Evolutionary conservation across 768 basidiomycete genomes (phyloP), one percentile per base, ranked within the genome.

Genomic region (Suillus alpinus): DNA sequence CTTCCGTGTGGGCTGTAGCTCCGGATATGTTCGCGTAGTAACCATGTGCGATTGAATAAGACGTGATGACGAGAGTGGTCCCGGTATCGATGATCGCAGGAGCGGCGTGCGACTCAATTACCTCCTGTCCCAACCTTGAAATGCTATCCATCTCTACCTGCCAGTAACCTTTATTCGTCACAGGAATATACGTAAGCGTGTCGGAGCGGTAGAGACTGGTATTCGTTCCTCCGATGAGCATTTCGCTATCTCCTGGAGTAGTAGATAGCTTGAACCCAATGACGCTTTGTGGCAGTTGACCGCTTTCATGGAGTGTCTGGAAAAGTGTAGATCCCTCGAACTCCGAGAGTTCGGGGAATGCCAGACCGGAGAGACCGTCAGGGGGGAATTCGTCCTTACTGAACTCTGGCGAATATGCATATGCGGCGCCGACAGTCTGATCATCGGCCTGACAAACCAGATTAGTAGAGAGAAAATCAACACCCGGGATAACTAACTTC

Each of bases 201-300:
- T 47, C 46, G 8, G 46, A 29, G 26, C 8, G 46, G 26, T 47
- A 47, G 74, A 1, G 68, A 63, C 75, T 74, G 6, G 83, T 68
- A 68, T 83, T 77, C 16, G 76, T 75, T 8, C 73, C 76, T 10
- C 70, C 70, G 13, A 71, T 43, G 13, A 29, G 56, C 59, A 69
- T 6, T 29, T 63, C 55, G 55, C 70, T 70, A 41, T 47, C 20
- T 37, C 61, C 65, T 36, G 50, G n/a, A 10, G 52, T 57, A 3
- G 67, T 60, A 36, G 76, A 71, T 18, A 86, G 67, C 71, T 79
- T 80, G 71, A 86, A 82, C 32, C 78, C 73, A 66, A 85, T 81
- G 59, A 72, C 68, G 2, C 29, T 44, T 29, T 32, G 18, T 29
- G 62, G 55, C 6, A 67, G 55, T 26, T 53, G 29, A 26, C 73